phyloP scores from a whole-genome alignment of 106 monocot genomes.

The Dactylorhiza incarnata region DNA sequence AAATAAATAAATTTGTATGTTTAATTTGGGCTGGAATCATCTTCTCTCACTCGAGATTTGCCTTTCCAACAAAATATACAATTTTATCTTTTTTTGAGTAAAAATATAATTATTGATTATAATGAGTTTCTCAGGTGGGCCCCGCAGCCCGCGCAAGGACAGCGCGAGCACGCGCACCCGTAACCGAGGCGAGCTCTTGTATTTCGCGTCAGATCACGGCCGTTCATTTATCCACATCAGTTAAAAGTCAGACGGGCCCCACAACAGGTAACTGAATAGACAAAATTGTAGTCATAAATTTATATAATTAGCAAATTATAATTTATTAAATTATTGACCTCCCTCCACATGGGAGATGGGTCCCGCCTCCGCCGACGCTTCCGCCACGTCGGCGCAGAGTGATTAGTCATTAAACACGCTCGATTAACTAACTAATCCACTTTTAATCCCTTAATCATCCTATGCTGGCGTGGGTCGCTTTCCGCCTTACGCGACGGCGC shows the following conservation, averaged over 20 bases:
- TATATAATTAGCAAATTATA: too few relatives aligned
- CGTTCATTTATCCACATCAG: background rate
- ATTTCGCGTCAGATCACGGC: background rate
- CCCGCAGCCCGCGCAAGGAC: background rate
- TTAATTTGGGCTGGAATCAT: too few relatives aligned
- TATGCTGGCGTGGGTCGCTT: constrained; percentile 4
- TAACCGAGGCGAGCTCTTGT: background rate
- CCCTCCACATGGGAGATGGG: background rate
- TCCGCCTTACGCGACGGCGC: background rate
- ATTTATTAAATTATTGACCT: too few relatives aligned
- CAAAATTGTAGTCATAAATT: too few relatives aligned
- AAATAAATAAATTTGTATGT: too few relatives aligned
- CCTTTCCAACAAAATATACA: too few relatives aligned
- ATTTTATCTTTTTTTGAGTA: too few relatives aligned
- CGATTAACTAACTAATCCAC: background rate
- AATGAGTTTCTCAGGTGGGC: background rate
- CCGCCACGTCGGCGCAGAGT: background rate
- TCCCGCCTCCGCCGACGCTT: background rate
- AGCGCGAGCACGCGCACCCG: constrained; percentile 1
- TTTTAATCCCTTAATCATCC: background rate
- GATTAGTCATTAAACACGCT: background rate
- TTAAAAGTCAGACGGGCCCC: background rate
- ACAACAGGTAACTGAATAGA: too few relatives aligned
- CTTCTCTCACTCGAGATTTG: too few relatives aligned
- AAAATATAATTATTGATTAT: too few relatives aligned